A percentile compares a stretch with the other conserved stretches of the same genome.
These are phyloP conservation scores for Aspergillus baeticus DNA, from an alignment of 495 filamentous ascomycete genomes.

Conservation along the genomic window DNA sequence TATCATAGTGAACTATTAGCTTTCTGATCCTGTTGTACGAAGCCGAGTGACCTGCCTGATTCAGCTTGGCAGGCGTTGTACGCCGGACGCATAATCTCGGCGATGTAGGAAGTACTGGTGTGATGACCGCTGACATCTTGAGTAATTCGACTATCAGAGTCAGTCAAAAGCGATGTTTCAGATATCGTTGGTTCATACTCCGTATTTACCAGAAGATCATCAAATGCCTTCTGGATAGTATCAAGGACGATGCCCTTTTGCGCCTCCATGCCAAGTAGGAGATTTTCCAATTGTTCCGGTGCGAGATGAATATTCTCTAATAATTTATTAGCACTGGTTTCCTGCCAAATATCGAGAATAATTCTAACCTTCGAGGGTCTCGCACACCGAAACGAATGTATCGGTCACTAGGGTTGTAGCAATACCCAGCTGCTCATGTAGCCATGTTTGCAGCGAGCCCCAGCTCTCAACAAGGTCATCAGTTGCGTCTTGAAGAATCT, in stretches of 20 bases:
- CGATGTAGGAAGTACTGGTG: background rate
- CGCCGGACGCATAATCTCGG: background rate
- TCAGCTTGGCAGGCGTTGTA: background rate
- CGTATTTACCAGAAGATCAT: background rate
- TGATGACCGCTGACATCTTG: background rate
- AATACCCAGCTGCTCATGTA: background rate
- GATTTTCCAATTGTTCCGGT: background rate
- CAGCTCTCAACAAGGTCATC: background rate
- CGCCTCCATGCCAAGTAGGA: background rate
- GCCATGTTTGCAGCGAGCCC: background rate
- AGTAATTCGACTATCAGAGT: background rate
- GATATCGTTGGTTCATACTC: background rate
- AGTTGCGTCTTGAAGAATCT: background rate
- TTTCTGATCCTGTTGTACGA: background rate
- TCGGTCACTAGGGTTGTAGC: background rate
- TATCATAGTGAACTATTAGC: background rate
- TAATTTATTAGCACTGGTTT: background rate
- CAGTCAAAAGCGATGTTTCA: background rate
- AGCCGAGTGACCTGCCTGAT: background rate
- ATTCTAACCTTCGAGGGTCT: background rate
- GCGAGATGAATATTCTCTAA: constrained; percentile 1
- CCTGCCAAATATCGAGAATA: background rate
- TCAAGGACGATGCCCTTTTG: background rate
- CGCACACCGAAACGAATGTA: background rate
- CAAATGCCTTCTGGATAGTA: background rate